Conservation (phyloP, 352 stramenopile genomes). For the Phytopythium montanum region DNA sequence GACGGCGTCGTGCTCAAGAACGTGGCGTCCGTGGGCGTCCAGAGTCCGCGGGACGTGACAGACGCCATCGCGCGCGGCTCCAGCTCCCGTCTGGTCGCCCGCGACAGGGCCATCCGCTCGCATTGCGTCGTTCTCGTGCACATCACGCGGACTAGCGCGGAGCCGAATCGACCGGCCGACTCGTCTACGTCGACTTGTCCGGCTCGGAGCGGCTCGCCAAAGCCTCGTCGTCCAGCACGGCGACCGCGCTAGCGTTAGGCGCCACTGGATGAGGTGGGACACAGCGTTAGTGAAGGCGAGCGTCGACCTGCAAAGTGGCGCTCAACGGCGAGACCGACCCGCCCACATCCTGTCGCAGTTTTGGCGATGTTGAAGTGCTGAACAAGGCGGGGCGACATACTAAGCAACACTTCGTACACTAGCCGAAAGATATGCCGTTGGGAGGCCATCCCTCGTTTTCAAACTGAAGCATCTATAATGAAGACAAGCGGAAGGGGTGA, state of each 20-base stretch:
- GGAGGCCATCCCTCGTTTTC: too few species aligned
- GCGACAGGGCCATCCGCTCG: constrained; percentile 46
- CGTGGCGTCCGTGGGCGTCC: constrained; percentile 32
- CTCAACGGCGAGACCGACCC: too few species aligned
- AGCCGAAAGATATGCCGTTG: too few species aligned
- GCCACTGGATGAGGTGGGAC: too few species aligned
- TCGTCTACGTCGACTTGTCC: constrained; percentile 75
- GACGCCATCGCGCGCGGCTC: constrained; percentile 33
- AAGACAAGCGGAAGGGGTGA: too few species aligned
- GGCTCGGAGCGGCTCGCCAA: constrained; percentile 69
- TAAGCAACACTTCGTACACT: too few species aligned
- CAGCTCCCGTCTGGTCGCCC: constrained; percentile 16
- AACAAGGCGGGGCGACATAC: too few species aligned
- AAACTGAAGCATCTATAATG: too few species aligned
- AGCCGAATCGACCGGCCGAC: constrained; percentile 32
- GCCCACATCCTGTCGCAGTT: too few species aligned
- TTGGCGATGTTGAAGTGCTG: too few species aligned
- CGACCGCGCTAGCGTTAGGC: constrained; percentile 21
- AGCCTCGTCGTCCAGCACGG: constrained; percentile 8
- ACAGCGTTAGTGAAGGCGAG: too few species aligned
- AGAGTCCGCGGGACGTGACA: constrained; percentile 32
- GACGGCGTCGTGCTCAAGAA: constrained; percentile 70
- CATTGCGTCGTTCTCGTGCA: constrained; percentile 64
- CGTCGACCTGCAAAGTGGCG: too few species aligned
- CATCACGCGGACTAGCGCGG: constrained; percentile 46